Base-by-base conservation (phyloP, 345 rosid species). In the Jatropha curcas region DNA sequence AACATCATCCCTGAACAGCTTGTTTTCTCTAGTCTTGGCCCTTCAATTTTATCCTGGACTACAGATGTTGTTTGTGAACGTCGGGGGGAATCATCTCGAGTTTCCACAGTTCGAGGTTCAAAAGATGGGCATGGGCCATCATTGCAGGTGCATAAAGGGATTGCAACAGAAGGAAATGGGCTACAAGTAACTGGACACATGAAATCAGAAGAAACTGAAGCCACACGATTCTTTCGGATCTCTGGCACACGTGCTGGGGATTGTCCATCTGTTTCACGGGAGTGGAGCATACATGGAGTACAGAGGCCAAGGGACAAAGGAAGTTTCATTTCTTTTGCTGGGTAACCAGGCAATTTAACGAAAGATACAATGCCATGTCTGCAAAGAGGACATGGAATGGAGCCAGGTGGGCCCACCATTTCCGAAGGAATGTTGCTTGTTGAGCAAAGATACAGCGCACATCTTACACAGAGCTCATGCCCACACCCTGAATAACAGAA, bases 301-400 rank as follows among this genome's bases (percentile, higher is more conserved):
- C 99, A 92, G 55, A 96, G 91, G 76, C 89, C 93, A 20, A 96
- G 97, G 34, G 96, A 87, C 56, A 85, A 48, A 30, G 87, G 88
- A 55, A 86, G 84, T 77, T 87, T 92, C 67, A 79, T 80, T 81
- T 84, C 99, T 75, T 81, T 90, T 14, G 77, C 84, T 0, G 81
- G 82, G 71, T 94, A 95, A 72, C 94, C 88, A 0, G 94, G 89
- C 57, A 91, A 75, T 71, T 89, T 90, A 57, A 70, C 69, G 16
- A 95, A 95, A 30, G 94, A 88, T 12, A 88, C 87, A 64, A 92
- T 91, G 57, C 93, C 93, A 14, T 88, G 91, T 80, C 99, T 90
- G 73, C 99, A 96, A 46, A 96, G 96, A 35, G 99, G 98, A 73
- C 99, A 96, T 6, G 99, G 98, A 57, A 96, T 88, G 51, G 97